Evolutionary conservation across 306 rosid species (phyloP), one percentile per base, ranked within the genome.

Genomic region (Fragaria ananassa): DNA sequence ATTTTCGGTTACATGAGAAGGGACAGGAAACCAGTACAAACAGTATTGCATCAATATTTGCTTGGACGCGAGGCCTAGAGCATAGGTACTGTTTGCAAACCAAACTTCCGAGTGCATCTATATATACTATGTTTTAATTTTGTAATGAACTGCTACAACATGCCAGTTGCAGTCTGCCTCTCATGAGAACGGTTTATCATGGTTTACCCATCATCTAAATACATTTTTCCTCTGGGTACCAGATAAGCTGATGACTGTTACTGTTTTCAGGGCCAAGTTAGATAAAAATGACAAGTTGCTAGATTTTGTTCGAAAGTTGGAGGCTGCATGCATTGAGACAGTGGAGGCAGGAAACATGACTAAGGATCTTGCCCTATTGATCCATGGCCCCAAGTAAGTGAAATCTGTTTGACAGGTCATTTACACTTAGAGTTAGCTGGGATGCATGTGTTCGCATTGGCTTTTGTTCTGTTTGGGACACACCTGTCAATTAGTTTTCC

Each of bases 11-110:
- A 72, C 90, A 96, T 81, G 93, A 96, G 72, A 92, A 86, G 82
- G 98, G 98, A 79, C 97, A 88, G 82, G 98, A 96, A 87, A 96
- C 99, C 71, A 96, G 98, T 74, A 96, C 99, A 60, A 96, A 96
- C 83, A 96, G 98, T 78, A 96, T 96, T 85, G 99, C 99, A 72
- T 96, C 98, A 39, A 91, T 96, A 81, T 96, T 91, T 88, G 99
- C 99, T 9, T 96, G 99, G 99, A 85, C 99, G 18, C 87, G 98
- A 67, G 99, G 99, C 63, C 93, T 96, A 74, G 91, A 81, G 81
- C 99, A 96, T 79, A 92, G 97, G 99, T 92, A 81, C n/a, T 12
- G 68, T 76, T 53, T 65, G 60, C 82, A 14, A 78, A 53, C 77
- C 53, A 51, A 42, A 58, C 25, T 41, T 77, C 60, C 1, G 42